Conservation (phyloP, 208 protist genomes). For the Leishmania lainsoni region DNA sequence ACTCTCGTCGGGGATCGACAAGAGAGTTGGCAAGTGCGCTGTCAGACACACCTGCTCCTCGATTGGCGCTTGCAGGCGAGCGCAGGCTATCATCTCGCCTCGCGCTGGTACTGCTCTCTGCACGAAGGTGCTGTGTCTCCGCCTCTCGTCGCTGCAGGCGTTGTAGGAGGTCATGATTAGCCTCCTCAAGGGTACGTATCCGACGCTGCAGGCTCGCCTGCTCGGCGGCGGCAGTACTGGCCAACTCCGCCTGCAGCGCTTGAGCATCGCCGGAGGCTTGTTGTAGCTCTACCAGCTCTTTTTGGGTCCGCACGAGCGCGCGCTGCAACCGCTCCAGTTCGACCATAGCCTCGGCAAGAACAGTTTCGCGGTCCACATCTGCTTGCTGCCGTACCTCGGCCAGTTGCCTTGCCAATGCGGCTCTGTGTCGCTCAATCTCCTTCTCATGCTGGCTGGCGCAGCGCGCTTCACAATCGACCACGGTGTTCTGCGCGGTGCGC, state of each 20-base stretch:
- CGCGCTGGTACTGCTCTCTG: neutral
- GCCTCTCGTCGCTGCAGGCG: constrained; percentile 11
- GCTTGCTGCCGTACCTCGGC: constrained; percentile 21
- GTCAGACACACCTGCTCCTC: neutral
- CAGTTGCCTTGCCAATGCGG: constrained; percentile 8
- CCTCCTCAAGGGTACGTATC: constrained; percentile 22
- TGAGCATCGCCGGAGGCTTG: neutral
- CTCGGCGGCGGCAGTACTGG: constrained; percentile 1
- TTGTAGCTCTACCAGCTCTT: constrained; percentile 27
- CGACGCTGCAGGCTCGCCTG: constrained; percentile 16
- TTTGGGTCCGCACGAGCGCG: constrained; percentile 22
- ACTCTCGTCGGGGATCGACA: neutral
- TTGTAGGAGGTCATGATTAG: constrained; percentile 22
- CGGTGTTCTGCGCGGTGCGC: constrained; percentile 18
- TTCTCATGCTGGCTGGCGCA: constrained; percentile 19
- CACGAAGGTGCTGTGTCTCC: neutral
- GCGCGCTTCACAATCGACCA: constrained; percentile 11
- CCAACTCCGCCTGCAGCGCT: constrained; percentile 3
- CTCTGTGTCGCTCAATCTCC: constrained; percentile 30
- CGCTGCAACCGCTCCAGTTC: constrained; percentile 48
- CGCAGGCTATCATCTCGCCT: neutral
- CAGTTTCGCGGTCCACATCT: constrained; percentile 27
- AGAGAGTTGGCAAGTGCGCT: neutral
- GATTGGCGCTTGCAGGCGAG: constrained; percentile 4
- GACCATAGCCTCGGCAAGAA: constrained; percentile 36